These are phyloP conservation scores for Trichoderma sp. DNA, from an alignment of 2,329 filamentous ascomycete species.

Conservation along the genomic window DNA sequence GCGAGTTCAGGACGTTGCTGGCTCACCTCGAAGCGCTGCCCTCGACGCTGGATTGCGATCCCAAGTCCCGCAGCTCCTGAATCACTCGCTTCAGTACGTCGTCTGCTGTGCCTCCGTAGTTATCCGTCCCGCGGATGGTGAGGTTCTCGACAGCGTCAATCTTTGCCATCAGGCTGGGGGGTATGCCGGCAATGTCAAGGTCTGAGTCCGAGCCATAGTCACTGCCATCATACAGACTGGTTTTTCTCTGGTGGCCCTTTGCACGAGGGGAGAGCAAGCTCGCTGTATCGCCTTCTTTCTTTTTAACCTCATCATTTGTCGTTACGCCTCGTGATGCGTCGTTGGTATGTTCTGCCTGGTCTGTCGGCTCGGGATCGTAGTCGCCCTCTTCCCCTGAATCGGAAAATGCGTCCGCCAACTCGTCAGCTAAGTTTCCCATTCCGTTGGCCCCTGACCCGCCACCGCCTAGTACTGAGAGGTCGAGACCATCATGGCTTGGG, in stretches of 20 bases:
- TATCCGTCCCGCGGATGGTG: constrained; percentile 67
- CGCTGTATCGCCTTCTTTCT: constrained; percentile 46
- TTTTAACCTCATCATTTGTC: constrained; percentile 42
- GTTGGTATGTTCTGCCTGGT: neutral
- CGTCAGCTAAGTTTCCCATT: constrained; percentile 78
- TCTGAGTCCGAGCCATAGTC: constrained; percentile 76
- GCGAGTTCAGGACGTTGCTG: neutral
- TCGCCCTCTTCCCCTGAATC: constrained; percentile 66
- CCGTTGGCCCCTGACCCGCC: constrained; percentile 55
- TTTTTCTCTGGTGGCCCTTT: constrained; percentile 55
- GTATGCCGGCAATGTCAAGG: constrained; percentile 69
- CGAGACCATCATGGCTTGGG: constrained; percentile 53
- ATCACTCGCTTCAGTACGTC: constrained; percentile 70
- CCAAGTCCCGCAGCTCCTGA: constrained; percentile 71
- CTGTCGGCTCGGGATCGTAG: constrained; percentile 46
- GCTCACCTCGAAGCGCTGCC: constrained; percentile 71
- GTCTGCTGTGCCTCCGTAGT: constrained; percentile 66
- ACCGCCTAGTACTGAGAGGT: constrained; percentile 51
- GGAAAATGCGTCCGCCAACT: constrained; percentile 74
- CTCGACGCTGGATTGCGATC: constrained; percentile 73
- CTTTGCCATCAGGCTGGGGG: constrained; percentile 66
- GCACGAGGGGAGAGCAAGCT: constrained; percentile 49
- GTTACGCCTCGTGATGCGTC: constrained; percentile 16
- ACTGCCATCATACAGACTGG: constrained; percentile 70
- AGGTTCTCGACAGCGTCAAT: constrained; percentile 75